Conservation (phyloP, 768 basidiomycete species). For the Leccinum imitatum region DNA sequence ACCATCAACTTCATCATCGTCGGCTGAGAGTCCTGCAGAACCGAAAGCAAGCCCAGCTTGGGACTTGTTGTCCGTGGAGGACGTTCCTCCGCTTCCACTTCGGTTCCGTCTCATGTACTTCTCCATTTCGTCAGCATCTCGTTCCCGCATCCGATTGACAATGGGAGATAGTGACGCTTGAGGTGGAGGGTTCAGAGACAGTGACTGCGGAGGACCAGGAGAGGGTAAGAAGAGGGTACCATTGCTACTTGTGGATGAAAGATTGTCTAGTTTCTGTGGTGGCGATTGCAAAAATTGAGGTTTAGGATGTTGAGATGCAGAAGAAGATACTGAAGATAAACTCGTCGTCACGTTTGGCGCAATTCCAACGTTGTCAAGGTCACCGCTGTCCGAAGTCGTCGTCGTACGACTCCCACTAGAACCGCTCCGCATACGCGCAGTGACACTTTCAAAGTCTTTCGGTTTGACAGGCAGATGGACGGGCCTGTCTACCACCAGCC, state of each 20-base stretch:
- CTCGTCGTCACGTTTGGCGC: conserved; percentile 41
- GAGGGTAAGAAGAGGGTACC: conserved; percentile 40
- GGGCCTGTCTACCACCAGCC: conserved; percentile 41
- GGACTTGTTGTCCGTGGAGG: conserved; percentile 70
- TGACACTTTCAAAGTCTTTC: conserved; percentile 38
- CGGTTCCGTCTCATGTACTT: conserved; percentile 81
- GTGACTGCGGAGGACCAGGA: conserved; percentile 36
- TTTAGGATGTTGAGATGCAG: conserved; percentile 53
- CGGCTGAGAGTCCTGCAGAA: conserved; percentile 50
- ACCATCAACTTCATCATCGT: conserved; percentile 54
- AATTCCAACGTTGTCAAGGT: conserved; percentile 47
- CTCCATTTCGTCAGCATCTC: conserved; percentile 85
- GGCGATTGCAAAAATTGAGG: conserved; percentile 42
- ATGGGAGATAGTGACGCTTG: conserved; percentile 67
- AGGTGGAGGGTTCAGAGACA: conserved; percentile 37
- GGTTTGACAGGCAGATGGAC: conserved; percentile 48
- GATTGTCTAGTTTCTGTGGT: conserved; percentile 36
- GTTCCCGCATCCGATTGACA: conserved; percentile 76
- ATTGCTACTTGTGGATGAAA: conserved; percentile 35
- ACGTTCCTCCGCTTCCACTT: conserved; percentile 74
- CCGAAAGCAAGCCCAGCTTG: conserved; percentile 49
- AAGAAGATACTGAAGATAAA: conserved; percentile 62
- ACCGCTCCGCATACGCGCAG: conserved; percentile 70
- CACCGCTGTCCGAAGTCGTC: conserved; percentile 71
- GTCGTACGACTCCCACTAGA: conserved; percentile 81